phyloP scores from a whole-genome alignment of 2,329 filamentous ascomycete genomes.

The Orbilia javanica region DNA sequence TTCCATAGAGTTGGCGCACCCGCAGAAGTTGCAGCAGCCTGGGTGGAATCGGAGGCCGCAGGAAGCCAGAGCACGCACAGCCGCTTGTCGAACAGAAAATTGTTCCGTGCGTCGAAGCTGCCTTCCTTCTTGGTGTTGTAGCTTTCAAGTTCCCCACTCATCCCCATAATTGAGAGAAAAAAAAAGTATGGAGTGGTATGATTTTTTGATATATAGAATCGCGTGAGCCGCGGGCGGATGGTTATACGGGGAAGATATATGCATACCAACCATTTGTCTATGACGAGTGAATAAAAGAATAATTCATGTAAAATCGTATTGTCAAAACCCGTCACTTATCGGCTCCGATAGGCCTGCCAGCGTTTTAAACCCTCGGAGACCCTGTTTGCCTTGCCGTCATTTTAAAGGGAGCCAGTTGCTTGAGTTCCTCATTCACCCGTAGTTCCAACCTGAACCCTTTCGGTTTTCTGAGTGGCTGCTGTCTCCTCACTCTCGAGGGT shows the following conservation, averaged over 20 bases:
- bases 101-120: slow-evolving; percentile 59
- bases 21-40: slow-evolving; percentile 24
- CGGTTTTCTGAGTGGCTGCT: slow-evolving; percentile 40
- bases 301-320: slow-evolving; percentile 26
- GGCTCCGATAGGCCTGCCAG: slow-evolving; percentile 45
- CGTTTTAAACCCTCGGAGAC: slow-evolving; percentile 53
- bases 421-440: slow-evolving; percentile 58
- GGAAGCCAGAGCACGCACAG: slow-evolving; percentile 35
- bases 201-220: slow-evolving; percentile 36
- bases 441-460: slow-evolving; percentile 52
- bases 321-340: slow-evolving; percentile 48
- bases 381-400: slow-evolving; percentile 52
- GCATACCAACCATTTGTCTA: slow-evolving; percentile 15
- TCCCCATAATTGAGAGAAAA: slow-evolving; percentile 43
- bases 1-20: slow-evolving; percentile 24
- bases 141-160: slow-evolving; percentile 53
- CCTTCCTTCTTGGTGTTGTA: slow-evolving; percentile 55
- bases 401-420: slow-evolving; percentile 54
- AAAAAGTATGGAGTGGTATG: slow-evolving; percentile 42
- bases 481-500: slow-evolving; percentile 39
- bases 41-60: slow-evolving; percentile 35
- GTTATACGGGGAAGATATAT: background rate
- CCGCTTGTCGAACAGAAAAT: slow-evolving; percentile 54
- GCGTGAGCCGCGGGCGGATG: slow-evolving; percentile 25
- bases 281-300: slow-evolving; percentile 27